Conservation (phyloP, 805 yeast species). For the Candida qinlingensis region DNA sequence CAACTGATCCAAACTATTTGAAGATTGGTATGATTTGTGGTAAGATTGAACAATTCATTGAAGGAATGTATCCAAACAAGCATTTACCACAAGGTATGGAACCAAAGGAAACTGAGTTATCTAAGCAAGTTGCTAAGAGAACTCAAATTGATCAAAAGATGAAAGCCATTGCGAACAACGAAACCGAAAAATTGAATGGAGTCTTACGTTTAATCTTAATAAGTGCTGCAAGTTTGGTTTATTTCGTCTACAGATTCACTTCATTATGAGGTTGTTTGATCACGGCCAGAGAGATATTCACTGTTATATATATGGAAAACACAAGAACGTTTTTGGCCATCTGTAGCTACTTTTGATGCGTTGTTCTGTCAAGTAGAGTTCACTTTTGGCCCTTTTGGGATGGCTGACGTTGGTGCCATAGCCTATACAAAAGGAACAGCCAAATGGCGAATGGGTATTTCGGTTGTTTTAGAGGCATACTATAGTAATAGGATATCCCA, state of each 20-base stretch:
- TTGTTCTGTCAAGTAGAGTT: too few relatives aligned
- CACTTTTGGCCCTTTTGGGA: too few relatives aligned
- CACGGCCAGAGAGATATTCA: not conserved
- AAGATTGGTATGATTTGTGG: conserved; percentile 82
- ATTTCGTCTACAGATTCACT: not conserved
- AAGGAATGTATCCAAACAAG: conserved; percentile 57
- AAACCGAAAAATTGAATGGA: conserved; percentile 19
- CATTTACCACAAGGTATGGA: conserved; percentile 52
- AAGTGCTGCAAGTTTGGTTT: conserved; percentile 3
- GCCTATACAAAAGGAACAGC: too few relatives aligned
- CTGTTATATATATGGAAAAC: not conserved
- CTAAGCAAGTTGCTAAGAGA: conserved; percentile 39
- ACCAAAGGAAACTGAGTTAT: conserved; percentile 32
- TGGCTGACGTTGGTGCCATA: too few relatives aligned
- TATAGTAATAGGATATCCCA: too few relatives aligned
- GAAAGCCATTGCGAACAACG: conserved; percentile 18
- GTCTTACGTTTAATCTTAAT: conserved; percentile 1
- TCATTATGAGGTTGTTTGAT: not conserved
- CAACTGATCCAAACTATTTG: conserved; percentile 81
- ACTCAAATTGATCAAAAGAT: conserved; percentile 35
- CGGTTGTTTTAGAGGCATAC: too few relatives aligned
- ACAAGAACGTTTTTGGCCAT: too few relatives aligned
- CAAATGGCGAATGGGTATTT: too few relatives aligned
- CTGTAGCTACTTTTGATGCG: too few relatives aligned
- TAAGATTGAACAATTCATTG: conserved; percentile 83